Conservation (phyloP, 768 basidiomycete genomes). For the Zangia roseola region DNA sequence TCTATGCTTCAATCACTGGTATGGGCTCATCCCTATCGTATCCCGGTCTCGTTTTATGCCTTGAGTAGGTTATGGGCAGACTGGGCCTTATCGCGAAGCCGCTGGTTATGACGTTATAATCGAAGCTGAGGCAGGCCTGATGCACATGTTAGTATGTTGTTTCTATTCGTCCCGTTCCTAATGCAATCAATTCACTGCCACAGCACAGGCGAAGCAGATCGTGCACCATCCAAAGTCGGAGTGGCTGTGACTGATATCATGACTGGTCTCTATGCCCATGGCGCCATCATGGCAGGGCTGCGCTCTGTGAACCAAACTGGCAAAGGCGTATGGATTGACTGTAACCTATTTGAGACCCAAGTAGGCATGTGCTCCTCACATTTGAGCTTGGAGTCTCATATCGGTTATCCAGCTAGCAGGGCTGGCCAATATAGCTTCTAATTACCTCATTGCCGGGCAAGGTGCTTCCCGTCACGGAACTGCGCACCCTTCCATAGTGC, state of each 20-base stretch:
- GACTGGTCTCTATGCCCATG: constrained; percentile 87
- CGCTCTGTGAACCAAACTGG: constrained; percentile 82
- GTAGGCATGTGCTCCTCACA: constrained; percentile 37
- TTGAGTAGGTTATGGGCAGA: constrained; percentile 73
- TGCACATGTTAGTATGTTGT: constrained; percentile 73
- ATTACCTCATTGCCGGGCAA: constrained; percentile 83
- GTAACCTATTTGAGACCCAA: constrained; percentile 90
- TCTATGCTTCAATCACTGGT: constrained; percentile 92
- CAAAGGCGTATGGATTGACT: constrained; percentile 87
- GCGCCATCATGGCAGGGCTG: constrained; percentile 89
- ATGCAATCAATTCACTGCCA: constrained; percentile 10
- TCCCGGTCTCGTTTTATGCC: not conserved
- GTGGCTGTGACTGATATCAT: constrained; percentile 91
- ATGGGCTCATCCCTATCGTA: constrained; percentile 11
- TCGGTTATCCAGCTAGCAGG: constrained; percentile 67
- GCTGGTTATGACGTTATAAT: constrained; percentile 89
- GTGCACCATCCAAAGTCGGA: constrained; percentile 90
- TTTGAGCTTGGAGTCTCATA: not conserved
- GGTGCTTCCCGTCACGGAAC: constrained; percentile 90
- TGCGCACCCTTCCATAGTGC: constrained; percentile 90
- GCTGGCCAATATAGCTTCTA: constrained; percentile 89
- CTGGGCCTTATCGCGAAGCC: constrained; percentile 79
- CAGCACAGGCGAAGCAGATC: constrained; percentile 86
- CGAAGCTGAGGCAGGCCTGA: constrained; percentile 89
- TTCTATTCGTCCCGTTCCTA: constrained; percentile 9